A percentile compares a stretch with the other conserved stretches of the same genome.
These are phyloP conservation scores for Phaeosphaeriaceae sp. DNA, from an alignment of 2,329 filamentous ascomycete genomes.

Conservation along the genomic window DNA sequence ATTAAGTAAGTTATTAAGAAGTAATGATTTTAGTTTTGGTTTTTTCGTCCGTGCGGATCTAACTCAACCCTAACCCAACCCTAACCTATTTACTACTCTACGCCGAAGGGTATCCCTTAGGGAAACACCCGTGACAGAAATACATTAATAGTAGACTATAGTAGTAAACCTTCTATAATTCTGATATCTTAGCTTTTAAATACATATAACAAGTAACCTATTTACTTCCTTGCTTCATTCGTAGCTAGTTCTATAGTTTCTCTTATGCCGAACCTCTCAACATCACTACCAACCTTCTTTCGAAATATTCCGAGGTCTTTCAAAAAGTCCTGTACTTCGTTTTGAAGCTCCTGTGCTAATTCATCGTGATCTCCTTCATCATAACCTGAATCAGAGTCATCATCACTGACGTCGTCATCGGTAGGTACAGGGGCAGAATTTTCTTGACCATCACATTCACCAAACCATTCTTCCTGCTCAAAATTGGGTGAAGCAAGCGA, in stretches of 20 bases:
- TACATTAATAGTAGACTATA: too few relatives aligned
- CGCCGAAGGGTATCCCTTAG: too few relatives aligned
- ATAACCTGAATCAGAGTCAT: slow-evolving; percentile 57
- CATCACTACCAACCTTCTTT: slow-evolving; percentile 85
- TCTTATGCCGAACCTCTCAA: slow-evolving; percentile 62
- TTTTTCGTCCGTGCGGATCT: too few relatives aligned
- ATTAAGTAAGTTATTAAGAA: too few relatives aligned
- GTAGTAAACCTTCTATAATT: too few relatives aligned
- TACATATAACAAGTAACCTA: too few relatives aligned
- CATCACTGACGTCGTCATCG: slow-evolving; percentile 45
- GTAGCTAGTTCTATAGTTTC: too few relatives aligned
- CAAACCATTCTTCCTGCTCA: slow-evolving; percentile 39
- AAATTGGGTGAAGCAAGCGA: slow-evolving; percentile 37
- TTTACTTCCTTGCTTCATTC: too few relatives aligned
- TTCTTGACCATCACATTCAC: slow-evolving; percentile 36
- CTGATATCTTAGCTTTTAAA: too few relatives aligned
- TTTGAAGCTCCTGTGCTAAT: slow-evolving; percentile 71
- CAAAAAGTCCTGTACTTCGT: slow-evolving; percentile 83
- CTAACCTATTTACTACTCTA: not conserved
- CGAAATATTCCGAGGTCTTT: slow-evolving; percentile 81
- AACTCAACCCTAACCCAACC: not conserved
- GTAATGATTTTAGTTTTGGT: too few relatives aligned
- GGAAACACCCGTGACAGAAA: too few relatives aligned
- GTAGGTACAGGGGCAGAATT: slow-evolving; percentile 28
- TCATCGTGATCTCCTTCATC: slow-evolving; percentile 65